A percentile compares a stretch with the other conserved stretches of the same genome.
These are phyloP conservation scores for Pelargonium cotyledonis DNA, from an alignment of 441 rosid genomes.

Conservation along the genomic window DNA sequence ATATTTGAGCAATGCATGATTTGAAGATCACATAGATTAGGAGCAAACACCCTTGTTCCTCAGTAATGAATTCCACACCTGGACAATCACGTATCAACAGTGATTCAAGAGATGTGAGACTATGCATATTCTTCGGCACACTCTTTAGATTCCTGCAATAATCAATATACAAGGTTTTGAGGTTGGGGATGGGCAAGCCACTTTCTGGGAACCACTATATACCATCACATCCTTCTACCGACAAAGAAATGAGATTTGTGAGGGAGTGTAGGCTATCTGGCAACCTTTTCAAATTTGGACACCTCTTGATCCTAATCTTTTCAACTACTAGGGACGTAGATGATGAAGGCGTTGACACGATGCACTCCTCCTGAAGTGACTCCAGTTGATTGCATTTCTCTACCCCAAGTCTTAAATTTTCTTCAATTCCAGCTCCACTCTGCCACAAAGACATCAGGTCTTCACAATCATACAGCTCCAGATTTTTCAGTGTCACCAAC, in stretches of 20 bases:
- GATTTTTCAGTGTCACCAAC: too few species aligned
- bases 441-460: too few species aligned
- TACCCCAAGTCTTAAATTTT: neutral
- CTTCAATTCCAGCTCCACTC: too few species aligned
- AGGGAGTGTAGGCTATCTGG: neutral
- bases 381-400: constrained; percentile 19
- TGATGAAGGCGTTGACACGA: neutral
- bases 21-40: neutral
- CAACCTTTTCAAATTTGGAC: neutral
- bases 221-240: neutral
- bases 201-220: neutral
- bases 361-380: constrained; percentile 4
- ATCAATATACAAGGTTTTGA: neutral
- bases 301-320: neutral
- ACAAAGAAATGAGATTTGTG: neutral
- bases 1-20: neutral
- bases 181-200: neutral
- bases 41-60: constrained; percentile 22
- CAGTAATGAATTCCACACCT: constrained; percentile 20
- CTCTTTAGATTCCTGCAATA: neutral
- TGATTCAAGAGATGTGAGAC: constrained; percentile 24
- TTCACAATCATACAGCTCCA: too few species aligned
- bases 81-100: constrained; percentile 20
- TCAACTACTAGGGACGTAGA: too few species aligned
- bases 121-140: neutral